Percentiles rank a stretch among this genome's conserved stretches.
These are phyloP conservation scores for Fusarium haematococcum DNA, from an alignment of 2,329 filamentous ascomycete species.

Conservation along the genomic window DNA sequence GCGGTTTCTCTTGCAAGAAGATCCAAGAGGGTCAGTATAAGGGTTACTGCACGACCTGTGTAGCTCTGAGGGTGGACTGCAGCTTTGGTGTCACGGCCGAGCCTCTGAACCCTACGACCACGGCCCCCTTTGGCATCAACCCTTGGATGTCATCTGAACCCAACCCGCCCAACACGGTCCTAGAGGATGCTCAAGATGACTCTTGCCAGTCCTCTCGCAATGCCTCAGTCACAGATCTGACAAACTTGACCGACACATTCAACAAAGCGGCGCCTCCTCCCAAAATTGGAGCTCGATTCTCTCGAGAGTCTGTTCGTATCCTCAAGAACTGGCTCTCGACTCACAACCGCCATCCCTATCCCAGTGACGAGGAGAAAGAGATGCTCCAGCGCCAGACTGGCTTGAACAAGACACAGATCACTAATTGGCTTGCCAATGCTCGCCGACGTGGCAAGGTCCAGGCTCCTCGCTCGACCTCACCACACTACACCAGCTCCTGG, in stretches of 20 bases:
- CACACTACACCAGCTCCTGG: slow-evolving; percentile 70
- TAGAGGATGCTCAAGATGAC: slow-evolving; percentile 43
- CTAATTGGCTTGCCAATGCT: slow-evolving; percentile 93
- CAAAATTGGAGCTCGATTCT: slow-evolving; percentile 82
- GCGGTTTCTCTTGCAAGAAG: slow-evolving; percentile 69
- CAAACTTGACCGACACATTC: slow-evolving; percentile 40
- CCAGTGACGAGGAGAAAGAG: slow-evolving; percentile 88
- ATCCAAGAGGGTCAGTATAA: slow-evolving; percentile 70
- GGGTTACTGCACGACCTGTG: slow-evolving; percentile 72
- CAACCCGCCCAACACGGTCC: slow-evolving; percentile 52
- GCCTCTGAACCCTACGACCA: slow-evolving; percentile 49
- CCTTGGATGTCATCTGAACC: slow-evolving; percentile 60
- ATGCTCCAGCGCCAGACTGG: slow-evolving; percentile 82
- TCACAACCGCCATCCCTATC: slow-evolving; percentile 86
- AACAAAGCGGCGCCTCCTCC: slow-evolving; percentile 54
- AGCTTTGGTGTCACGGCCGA: slow-evolving; percentile 61
- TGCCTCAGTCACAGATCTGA: slow-evolving; percentile 45
- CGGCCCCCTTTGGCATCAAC: slow-evolving; percentile 57
- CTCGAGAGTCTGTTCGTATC: slow-evolving; percentile 81
- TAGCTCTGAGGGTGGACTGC: slow-evolving; percentile 68
- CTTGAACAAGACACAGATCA: slow-evolving; percentile 84
- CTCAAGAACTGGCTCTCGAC: slow-evolving; percentile 87
- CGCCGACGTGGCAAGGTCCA: slow-evolving; percentile 84
- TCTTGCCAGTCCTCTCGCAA: slow-evolving; percentile 41
- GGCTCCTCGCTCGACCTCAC: slow-evolving; percentile 75